Evolutionary conservation across 257 asterid species (phyloP).

Genomic region (Fraxinus quadrangulata): DNA sequence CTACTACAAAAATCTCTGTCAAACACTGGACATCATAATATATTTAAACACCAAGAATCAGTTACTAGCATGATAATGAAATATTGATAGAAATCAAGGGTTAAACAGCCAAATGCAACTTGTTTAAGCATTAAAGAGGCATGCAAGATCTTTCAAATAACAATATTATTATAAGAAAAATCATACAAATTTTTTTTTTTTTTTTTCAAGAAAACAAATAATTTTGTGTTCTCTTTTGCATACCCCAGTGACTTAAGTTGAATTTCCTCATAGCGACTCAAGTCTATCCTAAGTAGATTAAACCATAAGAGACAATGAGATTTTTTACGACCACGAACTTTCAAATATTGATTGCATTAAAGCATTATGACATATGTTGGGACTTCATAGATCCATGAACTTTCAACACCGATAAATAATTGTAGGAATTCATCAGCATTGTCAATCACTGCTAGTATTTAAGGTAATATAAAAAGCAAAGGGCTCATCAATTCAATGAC

Average conservation of each 20-base stretch:
- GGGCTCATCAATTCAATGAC: background rate
- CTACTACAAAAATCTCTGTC: conserved; percentile 12
- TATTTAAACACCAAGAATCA: background rate
- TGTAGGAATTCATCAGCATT: background rate
- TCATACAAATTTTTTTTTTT: too few species aligned
- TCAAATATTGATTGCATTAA: background rate
- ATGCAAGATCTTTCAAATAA: background rate
- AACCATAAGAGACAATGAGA: background rate
- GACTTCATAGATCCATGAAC: background rate
- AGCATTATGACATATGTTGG: background rate
- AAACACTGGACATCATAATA: background rate
- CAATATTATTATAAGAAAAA: background rate
- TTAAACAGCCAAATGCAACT: background rate
- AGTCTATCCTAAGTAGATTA: background rate
- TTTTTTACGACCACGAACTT: too few species aligned
- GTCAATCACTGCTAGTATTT: background rate
- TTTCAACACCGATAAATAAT: background rate
- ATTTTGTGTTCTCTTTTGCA: background rate
- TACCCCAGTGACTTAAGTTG: background rate
- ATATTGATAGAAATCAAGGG: background rate
- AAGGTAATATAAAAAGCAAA: background rate
- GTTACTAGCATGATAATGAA: conserved; percentile 5
- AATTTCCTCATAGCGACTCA: background rate
- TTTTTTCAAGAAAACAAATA: background rate
- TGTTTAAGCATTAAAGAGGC: background rate